These are phyloP conservation scores for Hibiscus syriacus DNA, from an alignment of 345 rosid species.

Conservation along the genomic window DNA sequence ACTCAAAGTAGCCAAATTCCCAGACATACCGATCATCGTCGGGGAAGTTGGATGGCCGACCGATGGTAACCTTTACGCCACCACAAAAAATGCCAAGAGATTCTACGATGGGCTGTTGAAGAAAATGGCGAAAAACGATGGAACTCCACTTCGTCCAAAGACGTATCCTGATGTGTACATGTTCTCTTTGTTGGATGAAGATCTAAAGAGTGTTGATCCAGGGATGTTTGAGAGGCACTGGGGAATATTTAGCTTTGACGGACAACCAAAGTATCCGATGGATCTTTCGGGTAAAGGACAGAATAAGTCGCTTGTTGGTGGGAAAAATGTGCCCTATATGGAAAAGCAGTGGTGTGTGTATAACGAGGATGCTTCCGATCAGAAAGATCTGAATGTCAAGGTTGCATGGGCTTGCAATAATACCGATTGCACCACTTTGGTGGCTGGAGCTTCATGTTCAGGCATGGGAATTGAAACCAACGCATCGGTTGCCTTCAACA, in stretches of 20 bases:
- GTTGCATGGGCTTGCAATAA: constrained; percentile 31
- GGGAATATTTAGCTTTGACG: constrained; percentile 75
- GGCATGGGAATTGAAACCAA: no score
- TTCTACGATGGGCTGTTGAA: constrained; percentile 40
- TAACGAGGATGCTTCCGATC: constrained; percentile 19
- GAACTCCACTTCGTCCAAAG: constrained; percentile 63
- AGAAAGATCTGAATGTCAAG: constrained; percentile 23
- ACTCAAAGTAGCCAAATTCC: constrained; percentile 33
- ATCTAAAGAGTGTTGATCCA: constrained; percentile 57
- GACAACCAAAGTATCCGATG: constrained; percentile 55
- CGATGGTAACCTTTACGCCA: not conserved
- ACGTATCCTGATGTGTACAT: constrained; percentile 41
- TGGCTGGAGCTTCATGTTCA: constrained; percentile 41
- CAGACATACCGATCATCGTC: constrained; percentile 44
- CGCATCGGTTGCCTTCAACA: constrained; percentile 70
- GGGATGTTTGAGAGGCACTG: constrained; percentile 82
- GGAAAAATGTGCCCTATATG: constrained; percentile 53
- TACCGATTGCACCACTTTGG: constrained; percentile 1
- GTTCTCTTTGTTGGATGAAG: constrained; percentile 65
- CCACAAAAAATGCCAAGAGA: not conserved
- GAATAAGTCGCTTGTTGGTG: constrained; percentile 41
- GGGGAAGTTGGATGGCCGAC: constrained; percentile 98
- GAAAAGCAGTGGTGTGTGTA: constrained; percentile 53
- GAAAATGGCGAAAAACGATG: constrained; percentile 43
- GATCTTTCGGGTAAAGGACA: constrained; percentile 61